A percentile compares a stretch with the other conserved stretches of the same genome.
phyloP scores from a whole-genome alignment of 768 basidiomycete genomes.

The Termitomyces sp. region DNA sequence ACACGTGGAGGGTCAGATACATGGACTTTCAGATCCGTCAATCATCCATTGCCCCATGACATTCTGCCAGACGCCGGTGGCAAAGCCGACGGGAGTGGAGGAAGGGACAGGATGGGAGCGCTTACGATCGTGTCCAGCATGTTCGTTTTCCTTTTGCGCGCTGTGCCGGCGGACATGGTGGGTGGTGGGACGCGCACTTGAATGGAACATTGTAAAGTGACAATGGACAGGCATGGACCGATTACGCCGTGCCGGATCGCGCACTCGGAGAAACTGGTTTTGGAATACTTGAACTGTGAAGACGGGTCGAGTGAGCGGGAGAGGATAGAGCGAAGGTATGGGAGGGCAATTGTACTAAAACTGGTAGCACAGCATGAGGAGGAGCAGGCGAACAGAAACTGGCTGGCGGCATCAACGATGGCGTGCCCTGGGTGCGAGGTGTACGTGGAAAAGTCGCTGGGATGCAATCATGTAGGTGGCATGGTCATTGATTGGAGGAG shows the following conservation, averaged over 20 bases:
- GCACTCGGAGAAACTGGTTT: conserved; percentile 57
- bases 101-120: conserved; percentile 68
- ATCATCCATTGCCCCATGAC: conserved; percentile 77
- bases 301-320: conserved; percentile 46
- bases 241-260: conserved; percentile 66
- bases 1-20: background rate
- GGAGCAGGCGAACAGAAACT: conserved; percentile 68
- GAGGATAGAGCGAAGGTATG: conserved; percentile 59
- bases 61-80: conserved; percentile 78
- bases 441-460: conserved; percentile 68
- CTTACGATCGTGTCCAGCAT: conserved; percentile 65
- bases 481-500: background rate
- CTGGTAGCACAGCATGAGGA: conserved; percentile 65
- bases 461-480: conserved; percentile 82
- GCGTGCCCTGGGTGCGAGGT: conserved; percentile 70
- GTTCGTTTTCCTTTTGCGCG: conserved; percentile 77
- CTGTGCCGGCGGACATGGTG: conserved; percentile 82
- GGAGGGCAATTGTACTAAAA: conserved; percentile 51
- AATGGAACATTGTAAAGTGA: conserved; percentile 6
- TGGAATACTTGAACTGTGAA: conserved; percentile 58
- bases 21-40: conserved; percentile 53
- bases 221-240: conserved; percentile 69
- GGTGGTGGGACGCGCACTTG: conserved; percentile 9
- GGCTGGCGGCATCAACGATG: conserved; percentile 66
- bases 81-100: conserved; percentile 43